Base-by-base conservation (phyloP, 495 filamentous ascomycete species). In the Xylaria cubensis region DNA sequence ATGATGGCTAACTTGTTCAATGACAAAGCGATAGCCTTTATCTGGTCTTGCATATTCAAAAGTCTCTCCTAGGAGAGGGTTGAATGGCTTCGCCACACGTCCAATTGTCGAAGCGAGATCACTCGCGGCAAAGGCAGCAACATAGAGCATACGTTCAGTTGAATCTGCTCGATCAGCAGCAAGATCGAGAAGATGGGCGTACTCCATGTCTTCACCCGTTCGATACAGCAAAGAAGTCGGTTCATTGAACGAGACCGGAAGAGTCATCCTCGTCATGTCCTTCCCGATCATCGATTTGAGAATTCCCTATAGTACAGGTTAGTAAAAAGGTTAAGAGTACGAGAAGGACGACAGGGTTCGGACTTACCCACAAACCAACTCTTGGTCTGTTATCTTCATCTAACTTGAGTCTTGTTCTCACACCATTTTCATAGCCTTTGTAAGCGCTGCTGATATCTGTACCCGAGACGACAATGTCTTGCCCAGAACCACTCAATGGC, bases 241-340 rank as follows among this genome's bases (percentile, higher is more conserved):
- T 82, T 99, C 96, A 80, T 99, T 99, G 85, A 99, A 99, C 13
- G 96, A 97, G 6, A 99, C 96, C 0, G 96, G 96, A 5, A 99
- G 86, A 3, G 96, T 99, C 96, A 99, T 98, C 84, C 94, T 98
- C 24, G 96, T 99, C 96, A 99, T 98, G 79, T 99, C 96, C 80
- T 98, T 99, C 69, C 96, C 96, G 76, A 99, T 97, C 96, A 99
- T 99, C 51, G 96, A 99, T 85, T 98, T 98, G 62, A 99, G 82
- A 73, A 99, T 97, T 70, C 92, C 91, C 95, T 98, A 2, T 21
- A 61, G 50, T 12, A 32, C 9, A 34, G 3, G 4, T 64, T 0
- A 71, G 59, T 17, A 41, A 39, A 19, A 59, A 29, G 10, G 41
- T 9, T 10, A 6, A 36, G 9, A 9, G 26, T 1, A 21, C 7